phyloP scores from a whole-genome alignment of 1,284 basidiomycete species.

The Apiotrichum siamense region DNA sequence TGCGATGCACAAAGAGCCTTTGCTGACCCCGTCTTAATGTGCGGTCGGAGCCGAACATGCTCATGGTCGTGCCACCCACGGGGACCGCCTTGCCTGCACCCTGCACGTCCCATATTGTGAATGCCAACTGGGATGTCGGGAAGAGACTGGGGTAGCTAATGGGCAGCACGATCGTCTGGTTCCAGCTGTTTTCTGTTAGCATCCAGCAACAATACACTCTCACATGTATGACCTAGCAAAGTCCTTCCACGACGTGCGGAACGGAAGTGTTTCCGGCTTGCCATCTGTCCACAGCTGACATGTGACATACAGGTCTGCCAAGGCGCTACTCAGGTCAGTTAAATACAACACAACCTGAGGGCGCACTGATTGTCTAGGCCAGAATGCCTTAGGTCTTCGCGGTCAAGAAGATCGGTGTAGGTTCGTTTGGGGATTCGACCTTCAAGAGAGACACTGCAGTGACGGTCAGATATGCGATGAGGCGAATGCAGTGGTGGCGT shows the following conservation, averaged over 20 bases:
- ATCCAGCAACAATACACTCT: conserved; percentile 4
- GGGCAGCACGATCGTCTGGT: conserved; percentile 85
- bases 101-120: conserved; percentile 92
- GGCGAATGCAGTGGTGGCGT: conserved; percentile 27
- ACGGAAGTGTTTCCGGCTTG: conserved; percentile 82
- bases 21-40: conserved; percentile 88
- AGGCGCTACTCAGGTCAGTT: conserved; percentile 53
- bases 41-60: conserved; percentile 85
- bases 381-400: conserved; percentile 69
- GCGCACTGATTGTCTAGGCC: conserved; percentile 70
- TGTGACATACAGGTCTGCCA: conserved; percentile 86
- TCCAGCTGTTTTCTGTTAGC: conserved; percentile 66
- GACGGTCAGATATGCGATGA: conserved; percentile 5
- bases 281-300: conserved; percentile 88
- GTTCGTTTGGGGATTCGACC: conserved; percentile 62
- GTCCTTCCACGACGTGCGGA: conserved; percentile 84
- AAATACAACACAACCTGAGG: not conserved
- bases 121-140: conserved; percentile 76
- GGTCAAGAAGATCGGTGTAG: conserved; percentile 68
- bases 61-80: conserved; percentile 84
- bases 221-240: conserved; percentile 79
- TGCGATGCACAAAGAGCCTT: conserved; percentile 75
- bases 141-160: conserved; percentile 88
- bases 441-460: conserved; percentile 69
- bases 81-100: conserved; percentile 66